Conservation (phyloP, 306 rosid genomes). For the Cercis canadensis region DNA sequence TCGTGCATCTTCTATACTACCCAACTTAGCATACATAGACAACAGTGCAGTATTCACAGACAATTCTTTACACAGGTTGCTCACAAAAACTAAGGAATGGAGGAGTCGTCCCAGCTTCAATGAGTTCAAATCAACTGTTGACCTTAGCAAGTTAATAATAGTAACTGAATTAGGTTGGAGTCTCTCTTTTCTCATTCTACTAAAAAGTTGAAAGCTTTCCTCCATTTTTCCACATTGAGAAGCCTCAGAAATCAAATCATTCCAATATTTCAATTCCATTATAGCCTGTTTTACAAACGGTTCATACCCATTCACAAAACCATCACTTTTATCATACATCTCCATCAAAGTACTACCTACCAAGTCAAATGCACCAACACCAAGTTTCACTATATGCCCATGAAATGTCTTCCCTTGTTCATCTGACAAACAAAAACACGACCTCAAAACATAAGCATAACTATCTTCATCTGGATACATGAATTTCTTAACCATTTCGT, state of each 20-base stretch:
- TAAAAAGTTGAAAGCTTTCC: conserved; percentile 41
- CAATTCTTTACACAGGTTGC: conserved; percentile 53
- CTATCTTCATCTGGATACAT: conserved; percentile 60
- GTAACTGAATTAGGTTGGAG: conserved; percentile 47
- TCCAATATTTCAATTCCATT: conserved; percentile 43
- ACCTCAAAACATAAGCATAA: conserved; percentile 53
- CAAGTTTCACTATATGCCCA: conserved; percentile 66
- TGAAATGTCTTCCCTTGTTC: conserved; percentile 53
- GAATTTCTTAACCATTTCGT: conserved; percentile 54
- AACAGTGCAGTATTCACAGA: conserved; percentile 67
- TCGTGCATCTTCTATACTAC: conserved; percentile 52
- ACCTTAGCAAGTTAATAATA: conserved; percentile 52
- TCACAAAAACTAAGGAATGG: conserved; percentile 56
- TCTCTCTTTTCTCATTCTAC: conserved; percentile 52
- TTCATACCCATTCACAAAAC: conserved; percentile 32
- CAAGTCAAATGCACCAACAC: conserved; percentile 55
- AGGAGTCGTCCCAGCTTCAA: conserved; percentile 52
- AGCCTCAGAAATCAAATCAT: conserved; percentile 51
- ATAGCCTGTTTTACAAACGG: conserved; percentile 34
- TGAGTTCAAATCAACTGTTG: conserved; percentile 50
- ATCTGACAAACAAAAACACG: conserved; percentile 44
- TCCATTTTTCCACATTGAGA: conserved; percentile 44
- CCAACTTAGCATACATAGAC: conserved; percentile 72
- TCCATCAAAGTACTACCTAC: conserved; percentile 50
- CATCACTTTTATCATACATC: conserved; percentile 36